Base-by-base conservation (phyloP, 108 stramenopile genomes). In the Stephanodiscus triporus region DNA sequence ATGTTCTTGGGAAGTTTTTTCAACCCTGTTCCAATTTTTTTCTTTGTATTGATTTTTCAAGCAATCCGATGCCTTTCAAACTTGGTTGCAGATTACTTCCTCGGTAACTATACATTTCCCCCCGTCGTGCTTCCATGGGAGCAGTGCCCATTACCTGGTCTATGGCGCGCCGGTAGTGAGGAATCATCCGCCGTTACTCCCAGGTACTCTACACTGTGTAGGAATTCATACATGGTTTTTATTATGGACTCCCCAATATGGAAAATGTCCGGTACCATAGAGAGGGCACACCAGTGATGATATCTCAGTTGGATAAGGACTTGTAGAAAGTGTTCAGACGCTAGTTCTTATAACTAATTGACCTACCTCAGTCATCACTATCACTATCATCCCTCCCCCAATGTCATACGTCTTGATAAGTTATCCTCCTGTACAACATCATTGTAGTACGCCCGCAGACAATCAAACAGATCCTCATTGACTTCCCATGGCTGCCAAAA, bases 401-500 rank as follows among this genome's bases (percentile, higher is more conserved):
- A 26, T 54, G 9, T 54, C 26, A 54, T 54, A 54, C 4, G 24
- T 27, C 53, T 14, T 24, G 24, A 59, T 36, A n/a, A n/a, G 53
- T 54, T 27, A 54, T 54, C 23, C 58, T 17, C 17, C 30, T 9
- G 27, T 14, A 29, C n/a, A n/a, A n/a, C 30, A 34, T 59, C 58
- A 14, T 59, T 16, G 32, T 59, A 59, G 37, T 59, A 59, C 32
- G 10, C 58, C 9, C 10, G 27, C 58, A 59, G 1, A 34, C 30
- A 29, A 59, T 59, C 30, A 36, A 59, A 59, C n/a, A 59, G 32
- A 36, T 59, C 58, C 7, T 29, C 30, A 17, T 36, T 36, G 10
- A 36, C n/a, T 36, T 59, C 58, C 58, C 58, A 59, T 23, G 23
- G 23, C 30, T 34, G 30, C n/a, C 32, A 29, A 36, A 34, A 59